These are phyloP conservation scores for Diplodia corticola DNA, from an alignment of 2,329 filamentous ascomycete genomes.

Conservation along the genomic window DNA sequence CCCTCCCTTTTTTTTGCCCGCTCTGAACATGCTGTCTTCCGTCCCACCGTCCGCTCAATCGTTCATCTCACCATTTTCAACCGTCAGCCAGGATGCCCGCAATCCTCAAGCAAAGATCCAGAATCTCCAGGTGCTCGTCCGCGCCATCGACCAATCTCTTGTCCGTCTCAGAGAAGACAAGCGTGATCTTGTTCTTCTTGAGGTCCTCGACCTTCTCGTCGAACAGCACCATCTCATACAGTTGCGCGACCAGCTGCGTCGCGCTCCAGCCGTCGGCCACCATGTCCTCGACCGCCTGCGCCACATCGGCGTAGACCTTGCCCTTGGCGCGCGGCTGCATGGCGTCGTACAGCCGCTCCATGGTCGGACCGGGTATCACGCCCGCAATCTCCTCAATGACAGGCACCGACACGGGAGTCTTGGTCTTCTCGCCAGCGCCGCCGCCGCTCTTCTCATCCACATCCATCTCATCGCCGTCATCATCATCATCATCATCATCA, in stretches of 20 bases:
- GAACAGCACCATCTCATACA: constrained; percentile 80
- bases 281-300: constrained; percentile 81
- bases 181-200: constrained; percentile 87
- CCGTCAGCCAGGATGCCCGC: constrained; percentile 65
- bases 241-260: constrained; percentile 78
- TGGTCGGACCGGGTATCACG: constrained; percentile 76
- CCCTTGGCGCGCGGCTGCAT: constrained; percentile 60
- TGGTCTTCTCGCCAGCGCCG: no score
- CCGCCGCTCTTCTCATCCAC: constrained; percentile 34
- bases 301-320: constrained; percentile 70
- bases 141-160: constrained; percentile 92
- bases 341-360: constrained; percentile 69
- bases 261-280: constrained; percentile 98
- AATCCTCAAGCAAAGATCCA: constrained; percentile 82
- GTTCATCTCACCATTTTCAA: constrained; percentile 24
- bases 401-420: constrained; percentile 65
- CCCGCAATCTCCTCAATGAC: constrained; percentile 94
- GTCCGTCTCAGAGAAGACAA: constrained; percentile 89
- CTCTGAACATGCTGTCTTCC: neutral
- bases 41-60: neutral
- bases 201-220: constrained; percentile 81
- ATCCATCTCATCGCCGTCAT: constrained; percentile 52
- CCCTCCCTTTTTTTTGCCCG: neutral
- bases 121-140: constrained; percentile 88
- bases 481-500: constrained; percentile 42